These are phyloP conservation scores for Saturnispora zaruensis DNA, from an alignment of 805 yeast species.

Conservation along the genomic window DNA sequence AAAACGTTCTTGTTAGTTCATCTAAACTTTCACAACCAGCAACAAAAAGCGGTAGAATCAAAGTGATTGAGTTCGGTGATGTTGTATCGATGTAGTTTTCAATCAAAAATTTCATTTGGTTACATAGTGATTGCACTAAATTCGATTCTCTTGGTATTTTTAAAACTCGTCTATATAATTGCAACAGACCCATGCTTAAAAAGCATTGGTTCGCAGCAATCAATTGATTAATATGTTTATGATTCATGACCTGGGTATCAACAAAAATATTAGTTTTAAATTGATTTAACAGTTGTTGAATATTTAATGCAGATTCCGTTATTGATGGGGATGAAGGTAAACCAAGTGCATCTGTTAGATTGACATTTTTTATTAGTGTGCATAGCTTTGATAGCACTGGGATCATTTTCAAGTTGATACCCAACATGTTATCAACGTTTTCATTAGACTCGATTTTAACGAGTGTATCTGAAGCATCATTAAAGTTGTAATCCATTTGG, in stretches of 20 bases:
- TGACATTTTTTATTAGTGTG: conserved; percentile 29
- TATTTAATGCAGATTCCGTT: conserved; percentile 33
- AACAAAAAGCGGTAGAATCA: conserved; percentile 46
- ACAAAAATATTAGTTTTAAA: conserved; percentile 15
- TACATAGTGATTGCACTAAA: conserved; percentile 40
- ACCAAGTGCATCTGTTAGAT: conserved; percentile 13
- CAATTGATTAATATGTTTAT: conserved; percentile 21
- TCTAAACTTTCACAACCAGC: conserved; percentile 51
- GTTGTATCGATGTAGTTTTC: conserved; percentile 34
- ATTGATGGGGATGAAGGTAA: conserved; percentile 14
- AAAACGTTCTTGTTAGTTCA: conserved; percentile 29
- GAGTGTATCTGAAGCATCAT: conserved; percentile 12
- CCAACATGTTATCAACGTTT: conserved; percentile 54
- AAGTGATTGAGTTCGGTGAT: conserved; percentile 46
- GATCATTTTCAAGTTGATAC: conserved; percentile 56
- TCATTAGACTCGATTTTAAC: conserved; percentile 24
- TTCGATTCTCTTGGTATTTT: conserved; percentile 36
- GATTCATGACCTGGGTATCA: conserved; percentile 5
- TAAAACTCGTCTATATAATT: conserved; percentile 49
- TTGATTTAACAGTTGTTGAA: conserved; percentile 28
- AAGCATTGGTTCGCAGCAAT: conserved; percentile 45
- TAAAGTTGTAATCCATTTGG: conserved; percentile 26
- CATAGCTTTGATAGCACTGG: conserved; percentile 48
- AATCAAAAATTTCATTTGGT: conserved; percentile 31
- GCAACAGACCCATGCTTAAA: conserved; percentile 45